A percentile compares a stretch with the other conserved stretches of the same genome.
phyloP scores from a whole-genome alignment of 495 filamentous ascomycete genomes.

The Aspergillus egyptiacus region DNA sequence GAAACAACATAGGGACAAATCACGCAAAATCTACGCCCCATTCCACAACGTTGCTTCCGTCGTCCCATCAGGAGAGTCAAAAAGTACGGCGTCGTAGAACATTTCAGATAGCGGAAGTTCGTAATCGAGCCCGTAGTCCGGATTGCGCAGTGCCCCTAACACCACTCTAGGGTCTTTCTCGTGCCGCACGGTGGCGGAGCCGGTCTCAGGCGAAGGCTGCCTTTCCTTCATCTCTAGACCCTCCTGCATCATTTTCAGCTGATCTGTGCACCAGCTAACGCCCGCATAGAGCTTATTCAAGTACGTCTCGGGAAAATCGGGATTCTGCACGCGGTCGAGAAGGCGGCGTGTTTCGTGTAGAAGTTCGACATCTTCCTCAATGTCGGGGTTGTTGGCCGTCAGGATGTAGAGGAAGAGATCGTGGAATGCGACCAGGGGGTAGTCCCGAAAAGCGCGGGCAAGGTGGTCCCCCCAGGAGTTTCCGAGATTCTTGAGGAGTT shows the following conservation, averaged over 20 bases:
- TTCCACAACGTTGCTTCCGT: no score
- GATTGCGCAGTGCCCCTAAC: no score
- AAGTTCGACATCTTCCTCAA: not conserved
- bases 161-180: no score
- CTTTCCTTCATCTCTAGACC: no score
- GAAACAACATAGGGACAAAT: no score
- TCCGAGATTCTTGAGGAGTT: not conserved
- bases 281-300: not conserved
- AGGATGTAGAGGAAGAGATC: not conserved
- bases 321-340: not conserved
- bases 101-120: no score
- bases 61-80: no score
- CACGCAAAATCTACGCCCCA: no score
- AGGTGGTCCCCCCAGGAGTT: not conserved
- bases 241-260: not conserved
- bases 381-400: not conserved
- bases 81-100: no score
- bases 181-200: no score
- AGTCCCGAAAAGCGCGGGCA: not conserved
- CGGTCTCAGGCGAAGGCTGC: no score
- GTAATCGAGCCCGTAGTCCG: no score
- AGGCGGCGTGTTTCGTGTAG: not conserved
- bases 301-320: not conserved
- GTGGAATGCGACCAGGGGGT: constrained; percentile 4
- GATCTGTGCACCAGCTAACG: constrained; percentile 1